phyloP scores from a whole-genome alignment of 2,329 filamentous ascomycete genomes.

The Zasmidium angulare region DNA sequence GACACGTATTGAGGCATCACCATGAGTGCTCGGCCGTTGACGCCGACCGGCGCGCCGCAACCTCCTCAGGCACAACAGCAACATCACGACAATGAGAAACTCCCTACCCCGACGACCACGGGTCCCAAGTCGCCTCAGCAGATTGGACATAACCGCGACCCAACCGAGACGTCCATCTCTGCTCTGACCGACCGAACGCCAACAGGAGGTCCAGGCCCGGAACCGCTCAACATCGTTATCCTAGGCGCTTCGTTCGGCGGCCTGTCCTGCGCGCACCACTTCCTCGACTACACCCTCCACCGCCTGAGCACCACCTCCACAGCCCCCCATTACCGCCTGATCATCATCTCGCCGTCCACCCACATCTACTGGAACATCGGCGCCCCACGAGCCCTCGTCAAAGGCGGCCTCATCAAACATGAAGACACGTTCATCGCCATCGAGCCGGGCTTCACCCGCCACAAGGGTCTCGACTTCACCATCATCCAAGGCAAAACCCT shows the following conservation, averaged over 20 bases:
- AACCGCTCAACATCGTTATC: slow-evolving; percentile 39
- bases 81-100: neutral
- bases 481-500: slow-evolving; percentile 39
- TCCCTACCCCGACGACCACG: neutral
- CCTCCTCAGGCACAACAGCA: neutral
- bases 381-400: slow-evolving; percentile 39
- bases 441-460: slow-evolving; percentile 34
- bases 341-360: slow-evolving; percentile 37
- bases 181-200: slow-evolving; percentile 3
- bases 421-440: slow-evolving; percentile 39
- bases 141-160: neutral
- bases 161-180: slow-evolving; percentile 3
- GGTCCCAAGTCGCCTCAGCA: neutral
- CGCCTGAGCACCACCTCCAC: slow-evolving; percentile 28
- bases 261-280: slow-evolving; percentile 38
- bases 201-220: slow-evolving; percentile 16
- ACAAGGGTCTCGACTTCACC: slow-evolving; percentile 29
- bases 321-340: slow-evolving; percentile 33
- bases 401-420: slow-evolving; percentile 34
- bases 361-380: slow-evolving; percentile 42
- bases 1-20: neutral
- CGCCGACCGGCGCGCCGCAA: neutral
- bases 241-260: slow-evolving; percentile 42
- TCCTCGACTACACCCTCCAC: slow-evolving; percentile 36
- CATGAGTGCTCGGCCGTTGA: neutral